Conservation (phyloP, 805 yeast genomes). For the Deakozyma indianensis region DNA sequence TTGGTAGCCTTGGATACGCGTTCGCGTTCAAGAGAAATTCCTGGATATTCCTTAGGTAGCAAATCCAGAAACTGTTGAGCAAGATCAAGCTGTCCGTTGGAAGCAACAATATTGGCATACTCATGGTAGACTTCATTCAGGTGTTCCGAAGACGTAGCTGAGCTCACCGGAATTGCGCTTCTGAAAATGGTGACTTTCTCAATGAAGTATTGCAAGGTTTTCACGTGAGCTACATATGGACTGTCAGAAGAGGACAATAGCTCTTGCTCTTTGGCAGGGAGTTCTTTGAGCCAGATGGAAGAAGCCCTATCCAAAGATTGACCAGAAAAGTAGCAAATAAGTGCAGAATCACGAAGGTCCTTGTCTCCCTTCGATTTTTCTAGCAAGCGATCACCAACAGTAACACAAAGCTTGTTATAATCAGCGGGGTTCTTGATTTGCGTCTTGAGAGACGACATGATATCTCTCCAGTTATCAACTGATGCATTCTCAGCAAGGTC, state of each 20-base stretch:
- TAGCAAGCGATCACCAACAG: slow-evolving; percentile 67
- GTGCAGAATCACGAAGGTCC: slow-evolving; percentile 53
- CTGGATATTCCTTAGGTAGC: slow-evolving; percentile 62
- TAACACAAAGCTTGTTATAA: slow-evolving; percentile 41
- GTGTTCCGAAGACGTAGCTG: slow-evolving; percentile 19
- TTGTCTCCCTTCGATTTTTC: slow-evolving; percentile 17
- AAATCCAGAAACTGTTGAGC: slow-evolving; percentile 57
- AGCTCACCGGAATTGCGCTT: slow-evolving; percentile 21
- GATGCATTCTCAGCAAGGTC: slow-evolving; percentile 73
- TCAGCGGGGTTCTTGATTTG: slow-evolving; percentile 29
- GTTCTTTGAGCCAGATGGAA: slow-evolving; percentile 71
- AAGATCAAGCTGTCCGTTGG: slow-evolving; percentile 70
- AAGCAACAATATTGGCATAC: slow-evolving; percentile 65
- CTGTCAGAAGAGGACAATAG: slow-evolving; percentile 29
- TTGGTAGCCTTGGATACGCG: slow-evolving; percentile 60
- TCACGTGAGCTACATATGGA: slow-evolving; percentile 71
- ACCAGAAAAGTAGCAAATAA: slow-evolving; percentile 67
- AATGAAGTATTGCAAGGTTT: slow-evolving; percentile 65
- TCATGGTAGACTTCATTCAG: slow-evolving; percentile 58
- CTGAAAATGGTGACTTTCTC: slow-evolving; percentile 73
- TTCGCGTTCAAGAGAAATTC: slow-evolving; percentile 56
- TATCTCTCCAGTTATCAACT: slow-evolving; percentile 68
- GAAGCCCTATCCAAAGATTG: slow-evolving; percentile 68
- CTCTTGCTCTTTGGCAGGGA: slow-evolving; percentile 32
- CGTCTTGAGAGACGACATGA: slow-evolving; percentile 55